These are phyloP conservation scores for Globisporangium cystogenes DNA, from an alignment of 352 stramenopile species.

Conservation along the genomic window DNA sequence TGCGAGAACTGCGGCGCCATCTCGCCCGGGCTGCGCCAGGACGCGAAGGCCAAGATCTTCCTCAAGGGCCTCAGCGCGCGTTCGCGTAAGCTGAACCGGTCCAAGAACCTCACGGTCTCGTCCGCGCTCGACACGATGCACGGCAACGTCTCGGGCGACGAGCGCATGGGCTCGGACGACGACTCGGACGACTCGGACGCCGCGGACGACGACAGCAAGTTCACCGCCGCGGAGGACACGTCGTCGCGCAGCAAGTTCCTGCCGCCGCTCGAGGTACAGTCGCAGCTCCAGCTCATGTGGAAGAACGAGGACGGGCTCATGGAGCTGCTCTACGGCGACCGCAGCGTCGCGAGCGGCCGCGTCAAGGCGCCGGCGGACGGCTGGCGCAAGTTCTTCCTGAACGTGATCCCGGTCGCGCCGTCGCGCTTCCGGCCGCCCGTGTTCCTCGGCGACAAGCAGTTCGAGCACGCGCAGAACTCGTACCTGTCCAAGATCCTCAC, in stretches of 20 bases:
- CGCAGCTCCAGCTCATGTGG: slow-evolving; percentile 95
- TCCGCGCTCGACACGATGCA: slow-evolving; percentile 80
- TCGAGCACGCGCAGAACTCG: slow-evolving; percentile 98
- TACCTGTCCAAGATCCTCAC: slow-evolving; percentile 94
- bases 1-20: slow-evolving; percentile 98
- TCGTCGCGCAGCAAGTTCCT: slow-evolving; percentile 91
- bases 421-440: slow-evolving; percentile 98
- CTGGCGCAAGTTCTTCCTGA: slow-evolving; percentile 95
- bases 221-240: slow-evolving; percentile 52
- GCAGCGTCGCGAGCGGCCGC: slow-evolving; percentile 60
- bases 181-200: slow-evolving; percentile 71
- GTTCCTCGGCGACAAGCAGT: slow-evolving; percentile 92
- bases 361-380: slow-evolving; percentile 41
- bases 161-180: slow-evolving; percentile 18
- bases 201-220: slow-evolving; percentile 26
- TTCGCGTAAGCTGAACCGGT: slow-evolving; percentile 76
- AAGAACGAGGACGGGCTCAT: slow-evolving; percentile 90
- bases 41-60: slow-evolving; percentile 98
- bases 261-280: slow-evolving; percentile 93
- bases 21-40: slow-evolving; percentile 94
- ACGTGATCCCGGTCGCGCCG: slow-evolving; percentile 95
- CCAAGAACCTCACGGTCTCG: slow-evolving; percentile 76
- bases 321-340: slow-evolving; percentile 91
- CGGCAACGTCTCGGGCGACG: slow-evolving; percentile 56
- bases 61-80: slow-evolving; percentile 82